Conservation (phyloP, 2,329 filamentous ascomycete species). For the Magnaporthiopsis incrustans region DNA sequence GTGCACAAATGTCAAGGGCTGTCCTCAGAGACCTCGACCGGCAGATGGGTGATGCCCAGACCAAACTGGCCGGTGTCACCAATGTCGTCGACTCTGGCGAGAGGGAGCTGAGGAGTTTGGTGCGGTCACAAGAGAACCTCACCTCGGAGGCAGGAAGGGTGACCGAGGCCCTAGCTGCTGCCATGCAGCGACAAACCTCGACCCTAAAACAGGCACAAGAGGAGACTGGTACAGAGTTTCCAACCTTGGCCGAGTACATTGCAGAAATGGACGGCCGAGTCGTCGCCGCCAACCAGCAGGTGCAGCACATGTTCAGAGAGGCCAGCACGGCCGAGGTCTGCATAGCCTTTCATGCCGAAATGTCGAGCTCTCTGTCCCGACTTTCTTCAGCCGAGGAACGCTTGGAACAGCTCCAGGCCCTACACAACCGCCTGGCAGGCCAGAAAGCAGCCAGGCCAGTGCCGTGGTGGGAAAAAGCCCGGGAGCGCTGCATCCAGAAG, state of each 20-base stretch:
- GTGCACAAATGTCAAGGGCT: slow-evolving; percentile 4
- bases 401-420: background rate
- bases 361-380: background rate
- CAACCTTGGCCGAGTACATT: background rate
- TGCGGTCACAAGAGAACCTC: background rate
- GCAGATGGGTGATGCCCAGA: background rate
- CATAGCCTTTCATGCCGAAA: background rate
- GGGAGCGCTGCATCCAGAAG: background rate
- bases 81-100: background rate
- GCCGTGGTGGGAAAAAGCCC: background rate
- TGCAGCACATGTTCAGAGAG: background rate
- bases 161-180: background rate
- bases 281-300: background rate
- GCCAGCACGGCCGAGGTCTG: background rate
- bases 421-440: background rate
- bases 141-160: background rate
- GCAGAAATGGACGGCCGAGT: background rate
- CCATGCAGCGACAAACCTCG: background rate
- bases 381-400: background rate
- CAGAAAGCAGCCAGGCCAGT: background rate
- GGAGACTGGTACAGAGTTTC: background rate
- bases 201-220: too few relatives aligned
- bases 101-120: background rate
- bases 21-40: background rate
- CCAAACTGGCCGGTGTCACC: background rate